Percentiles rank a stretch among this genome's conserved stretches.
Conservation (phyloP, 164 flowering plant species). For the Nelumbo lutea region DNA sequence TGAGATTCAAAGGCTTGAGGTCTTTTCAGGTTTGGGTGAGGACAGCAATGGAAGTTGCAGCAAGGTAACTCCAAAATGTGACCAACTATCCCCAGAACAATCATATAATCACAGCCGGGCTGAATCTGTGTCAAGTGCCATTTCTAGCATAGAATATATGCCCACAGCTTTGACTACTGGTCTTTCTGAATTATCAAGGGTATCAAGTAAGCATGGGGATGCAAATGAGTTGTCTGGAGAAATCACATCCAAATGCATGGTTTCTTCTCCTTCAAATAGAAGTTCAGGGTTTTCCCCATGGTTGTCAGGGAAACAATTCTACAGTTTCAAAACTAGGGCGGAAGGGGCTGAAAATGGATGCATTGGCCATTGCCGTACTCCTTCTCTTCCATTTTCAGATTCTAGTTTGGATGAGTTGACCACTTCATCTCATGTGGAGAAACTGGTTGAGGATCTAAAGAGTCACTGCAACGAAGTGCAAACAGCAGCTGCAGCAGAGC, state of each 20-base stretch:
- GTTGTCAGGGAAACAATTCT: constrained; percentile 29
- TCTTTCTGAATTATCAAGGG: constrained; percentile 32
- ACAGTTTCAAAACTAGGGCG: constrained; percentile 25
- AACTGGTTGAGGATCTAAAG: constrained; percentile 56
- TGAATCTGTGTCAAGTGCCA: constrained; percentile 62
- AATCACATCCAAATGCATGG: constrained; percentile 29
- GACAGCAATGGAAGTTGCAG: constrained; percentile 19
- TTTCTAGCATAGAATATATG: constrained; percentile 49
- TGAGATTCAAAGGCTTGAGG: constrained; percentile 31
- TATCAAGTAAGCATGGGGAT: constrained; percentile 31
- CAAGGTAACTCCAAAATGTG: constrained; percentile 27
- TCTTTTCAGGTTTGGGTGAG: constrained; percentile 24
- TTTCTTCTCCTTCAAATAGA: constrained; percentile 25
- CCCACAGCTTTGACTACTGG: constrained; percentile 19
- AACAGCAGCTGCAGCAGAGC: constrained; percentile 66
- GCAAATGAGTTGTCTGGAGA: constrained; percentile 44
- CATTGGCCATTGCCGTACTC: constrained; percentile 23
- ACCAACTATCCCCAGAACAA: constrained; percentile 38
- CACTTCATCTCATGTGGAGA: constrained; percentile 48
- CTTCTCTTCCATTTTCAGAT: constrained; percentile 33
- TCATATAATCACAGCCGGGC: constrained; percentile 63
- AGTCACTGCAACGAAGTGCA: constrained; percentile 53
- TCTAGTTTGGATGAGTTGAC: constrained; percentile 40
- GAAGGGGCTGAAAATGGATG: constrained; percentile 31
- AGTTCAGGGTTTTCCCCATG: constrained; percentile 29